Percentiles rank a stretch among this genome's conserved stretches.
phyloP scores from a whole-genome alignment of 1,139 yeast genomes.

The Trichomonascaceae sp. region DNA sequence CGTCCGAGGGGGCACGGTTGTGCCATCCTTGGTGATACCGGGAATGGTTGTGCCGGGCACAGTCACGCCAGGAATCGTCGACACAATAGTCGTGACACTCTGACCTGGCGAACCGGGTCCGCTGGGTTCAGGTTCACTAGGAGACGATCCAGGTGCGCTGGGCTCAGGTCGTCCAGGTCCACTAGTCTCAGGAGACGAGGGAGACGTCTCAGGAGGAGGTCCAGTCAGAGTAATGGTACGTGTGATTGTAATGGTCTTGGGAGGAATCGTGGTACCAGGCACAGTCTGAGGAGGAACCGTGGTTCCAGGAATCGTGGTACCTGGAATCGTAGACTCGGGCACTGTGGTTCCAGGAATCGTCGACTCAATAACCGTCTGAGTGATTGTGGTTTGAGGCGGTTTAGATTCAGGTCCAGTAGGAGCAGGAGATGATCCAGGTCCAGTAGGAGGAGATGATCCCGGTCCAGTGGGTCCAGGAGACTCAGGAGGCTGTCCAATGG shows the following conservation, averaged over 20 bases:
- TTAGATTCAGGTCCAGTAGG: neutral
- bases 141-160: no score
- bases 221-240: conserved; percentile 3
- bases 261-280: conserved; percentile 11
- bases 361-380: neutral
- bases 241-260: conserved; percentile 7
- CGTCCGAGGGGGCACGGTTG: conserved; percentile 6
- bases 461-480: conserved; percentile 1
- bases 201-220: neutral
- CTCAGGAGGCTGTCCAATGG: neutral
- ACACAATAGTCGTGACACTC: neutral
- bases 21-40: conserved; percentile 10
- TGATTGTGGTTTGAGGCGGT: neutral
- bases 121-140: no score
- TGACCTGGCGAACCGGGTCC: neutral
- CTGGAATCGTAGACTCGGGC: conserved; percentile 6
- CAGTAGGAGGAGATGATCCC: conserved; percentile 1
- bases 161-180: no score
- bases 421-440: conserved; percentile 1
- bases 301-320: conserved; percentile 10
- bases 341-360: conserved; percentile 9
- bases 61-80: conserved; percentile 7
- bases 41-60: conserved; percentile 10
- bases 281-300: conserved; percentile 7
- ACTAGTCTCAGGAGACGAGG: no score